phyloP scores from a whole-genome alignment of 225 moss, liverwort and hornwort species.

The Pseudoscleropodium purum region DNA sequence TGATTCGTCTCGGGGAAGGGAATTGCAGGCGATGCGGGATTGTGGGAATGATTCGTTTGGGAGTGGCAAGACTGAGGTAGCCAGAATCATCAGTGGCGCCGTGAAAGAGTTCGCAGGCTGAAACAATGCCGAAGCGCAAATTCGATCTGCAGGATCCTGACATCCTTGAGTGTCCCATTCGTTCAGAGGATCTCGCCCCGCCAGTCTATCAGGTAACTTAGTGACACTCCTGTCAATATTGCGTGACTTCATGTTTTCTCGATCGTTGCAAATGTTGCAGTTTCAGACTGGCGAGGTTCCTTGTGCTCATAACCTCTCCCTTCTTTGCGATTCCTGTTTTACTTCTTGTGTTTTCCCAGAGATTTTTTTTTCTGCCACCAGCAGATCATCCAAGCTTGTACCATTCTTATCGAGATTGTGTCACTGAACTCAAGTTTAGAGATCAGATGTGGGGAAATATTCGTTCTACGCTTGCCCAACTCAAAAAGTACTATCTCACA shows the following conservation, averaged over 20 bases:
- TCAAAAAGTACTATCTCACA: not conserved
- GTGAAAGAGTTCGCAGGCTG: not conserved
- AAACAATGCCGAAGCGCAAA: not conserved
- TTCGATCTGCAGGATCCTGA: not conserved
- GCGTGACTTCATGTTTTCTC: not conserved
- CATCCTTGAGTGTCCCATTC: not conserved
- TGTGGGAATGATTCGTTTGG: not conserved
- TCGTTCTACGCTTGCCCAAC: not conserved
- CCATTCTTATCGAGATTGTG: not conserved
- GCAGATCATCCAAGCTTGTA: not conserved
- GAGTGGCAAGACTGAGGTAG: not conserved
- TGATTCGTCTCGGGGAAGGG: not conserved
- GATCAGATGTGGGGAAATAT: not conserved
- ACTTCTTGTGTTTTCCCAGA: not conserved
- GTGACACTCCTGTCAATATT: fast-evolving
- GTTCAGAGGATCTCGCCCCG: not conserved
- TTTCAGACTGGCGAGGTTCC: not conserved
- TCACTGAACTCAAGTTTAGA: not conserved
- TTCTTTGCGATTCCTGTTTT: too few species aligned
- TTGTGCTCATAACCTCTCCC: not conserved
- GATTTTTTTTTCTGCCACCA: not conserved
- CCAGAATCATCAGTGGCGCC: too few species aligned
- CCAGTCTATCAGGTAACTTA: not conserved
- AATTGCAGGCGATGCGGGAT: not conserved
- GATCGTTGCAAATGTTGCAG: not conserved